Conservation (phyloP, 2,329 filamentous ascomycete species). For the Aphanocladium album region DNA sequence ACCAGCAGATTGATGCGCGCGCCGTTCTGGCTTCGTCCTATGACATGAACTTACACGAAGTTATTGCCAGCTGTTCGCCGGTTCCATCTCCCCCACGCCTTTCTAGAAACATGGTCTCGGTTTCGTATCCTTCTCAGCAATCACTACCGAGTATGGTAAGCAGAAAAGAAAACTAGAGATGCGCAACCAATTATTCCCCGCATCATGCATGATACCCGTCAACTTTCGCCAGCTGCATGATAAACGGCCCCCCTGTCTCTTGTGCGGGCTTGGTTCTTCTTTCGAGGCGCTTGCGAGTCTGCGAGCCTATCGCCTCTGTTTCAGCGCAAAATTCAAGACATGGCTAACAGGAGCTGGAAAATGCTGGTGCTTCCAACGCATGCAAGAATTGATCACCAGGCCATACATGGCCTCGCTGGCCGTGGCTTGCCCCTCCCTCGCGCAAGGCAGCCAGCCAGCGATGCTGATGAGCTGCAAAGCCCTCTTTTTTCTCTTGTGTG, state of each 20-base stretch:
- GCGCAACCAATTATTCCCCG: not conserved
- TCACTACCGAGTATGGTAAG: not conserved
- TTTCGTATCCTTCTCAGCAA: not conserved
- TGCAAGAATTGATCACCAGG: constrained; percentile 4
- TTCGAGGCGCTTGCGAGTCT: too few species aligned
- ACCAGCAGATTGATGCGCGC: not conserved
- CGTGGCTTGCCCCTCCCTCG: not conserved
- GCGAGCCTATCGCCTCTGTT: too few species aligned
- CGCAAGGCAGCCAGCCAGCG: not conserved
- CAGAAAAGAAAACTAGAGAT: not conserved
- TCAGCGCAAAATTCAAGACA: not conserved
- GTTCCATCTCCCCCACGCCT: not conserved
- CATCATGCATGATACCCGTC: not conserved
- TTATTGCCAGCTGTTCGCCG: not conserved
- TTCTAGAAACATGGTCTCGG: not conserved
- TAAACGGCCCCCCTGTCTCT: not conserved
- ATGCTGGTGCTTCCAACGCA: not conserved
- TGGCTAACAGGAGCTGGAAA: not conserved
- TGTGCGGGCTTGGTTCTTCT: too few species aligned
- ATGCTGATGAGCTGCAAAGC: not conserved
- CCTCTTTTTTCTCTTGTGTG: not conserved
- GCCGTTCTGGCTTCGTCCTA: not conserved
- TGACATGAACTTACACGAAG: not conserved
- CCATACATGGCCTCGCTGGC: not conserved
- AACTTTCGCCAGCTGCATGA: not conserved